phyloP scores from a whole-genome alignment of 1,139 yeast genomes.

The Saccharomycopsis hybrid region DNA sequence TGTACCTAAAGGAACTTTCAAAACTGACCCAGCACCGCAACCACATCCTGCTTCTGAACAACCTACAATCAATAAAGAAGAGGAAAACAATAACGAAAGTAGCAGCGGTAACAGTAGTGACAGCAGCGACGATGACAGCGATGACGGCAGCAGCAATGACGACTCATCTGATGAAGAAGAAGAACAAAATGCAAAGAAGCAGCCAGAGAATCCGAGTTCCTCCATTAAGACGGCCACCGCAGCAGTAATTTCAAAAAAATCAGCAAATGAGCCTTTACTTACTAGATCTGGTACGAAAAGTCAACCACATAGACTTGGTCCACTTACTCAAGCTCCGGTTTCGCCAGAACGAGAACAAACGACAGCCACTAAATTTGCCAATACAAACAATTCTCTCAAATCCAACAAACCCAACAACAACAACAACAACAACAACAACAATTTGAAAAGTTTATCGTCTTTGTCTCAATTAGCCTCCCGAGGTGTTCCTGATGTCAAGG shows the following conservation, averaged over 20 bases:
- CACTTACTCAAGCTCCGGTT: too few species aligned
- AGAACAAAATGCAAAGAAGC: background rate
- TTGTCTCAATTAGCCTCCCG: slow-evolving; percentile 49
- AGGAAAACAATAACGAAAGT: background rate
- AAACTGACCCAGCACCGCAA: background rate
- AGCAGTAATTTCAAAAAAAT: too few species aligned
- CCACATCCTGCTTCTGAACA: background rate
- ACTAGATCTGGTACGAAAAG: background rate
- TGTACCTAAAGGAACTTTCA: background rate
- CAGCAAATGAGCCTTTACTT: too few species aligned
- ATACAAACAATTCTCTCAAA: too few species aligned
- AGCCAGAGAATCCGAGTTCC: too few species aligned
- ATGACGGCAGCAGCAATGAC: slow-evolving; percentile 23
- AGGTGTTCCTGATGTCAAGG: slow-evolving; percentile 61
- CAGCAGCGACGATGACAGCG: slow-evolving; percentile 11
- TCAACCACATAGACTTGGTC: background rate
- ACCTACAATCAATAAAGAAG: background rate
- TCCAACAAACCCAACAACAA: background rate
- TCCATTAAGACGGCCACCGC: too few species aligned
- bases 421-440: background rate
- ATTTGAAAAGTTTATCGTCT: slow-evolving; percentile 35
- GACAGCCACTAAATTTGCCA: too few species aligned
- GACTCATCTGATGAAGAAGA: background rate
- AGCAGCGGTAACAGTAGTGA: background rate
- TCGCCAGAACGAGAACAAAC: too few species aligned